Evolutionary conservation across 2,329 filamentous ascomycete genomes (phyloP), one percentile per base, ranked within the genome.

Genomic region (Fusarium chlamydosporum): DNA sequence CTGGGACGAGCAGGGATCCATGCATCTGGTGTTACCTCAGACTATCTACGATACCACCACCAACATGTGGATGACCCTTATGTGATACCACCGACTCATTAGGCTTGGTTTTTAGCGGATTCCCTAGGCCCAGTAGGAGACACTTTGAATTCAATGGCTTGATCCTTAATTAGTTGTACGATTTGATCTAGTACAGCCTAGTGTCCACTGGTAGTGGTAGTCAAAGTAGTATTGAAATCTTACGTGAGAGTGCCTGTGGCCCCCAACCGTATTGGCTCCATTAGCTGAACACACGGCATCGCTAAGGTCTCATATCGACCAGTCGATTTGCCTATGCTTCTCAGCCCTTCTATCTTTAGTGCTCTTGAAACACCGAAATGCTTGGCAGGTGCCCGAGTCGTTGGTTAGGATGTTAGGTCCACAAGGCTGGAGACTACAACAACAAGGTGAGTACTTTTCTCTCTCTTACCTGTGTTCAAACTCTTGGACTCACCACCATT

Each of bases 231-330:
- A 35, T 45, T 50, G 33, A 20, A 34, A 63, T 63, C 60, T 63
- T 63, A 63, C 60, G 60, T 63, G 58, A 63, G 60, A 56, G 37
- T 11, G 31, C n/a, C 33, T 16, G 29, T 29, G n/a, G 60, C 60
- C 60, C 60, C 60, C 58, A 63, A 63, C 42, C n/a, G 26, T 37
- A 27, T n/a, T 34, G 56, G 37, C 23, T 52, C n/a, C 11, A 20
- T 13, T 16, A 47, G 57, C 56, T 62, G 41, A 46, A 62, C 13
- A 47, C 16, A 34, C 20, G 12, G 54, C 18, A 26, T 20, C 31
- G 23, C 20, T 18, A 15, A 20, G 12, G 18, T 20, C 13, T 29
- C 16, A 40, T n/a, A 18, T 16, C 37, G 7, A 34, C 5, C 26
- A 23, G 35, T 29, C 57, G 26, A 29, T 38, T 48, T 33, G 41